Evolutionary conservation across 2,329 filamentous ascomycete species (phyloP).

Genomic region (Penicillium decumbens): DNA sequence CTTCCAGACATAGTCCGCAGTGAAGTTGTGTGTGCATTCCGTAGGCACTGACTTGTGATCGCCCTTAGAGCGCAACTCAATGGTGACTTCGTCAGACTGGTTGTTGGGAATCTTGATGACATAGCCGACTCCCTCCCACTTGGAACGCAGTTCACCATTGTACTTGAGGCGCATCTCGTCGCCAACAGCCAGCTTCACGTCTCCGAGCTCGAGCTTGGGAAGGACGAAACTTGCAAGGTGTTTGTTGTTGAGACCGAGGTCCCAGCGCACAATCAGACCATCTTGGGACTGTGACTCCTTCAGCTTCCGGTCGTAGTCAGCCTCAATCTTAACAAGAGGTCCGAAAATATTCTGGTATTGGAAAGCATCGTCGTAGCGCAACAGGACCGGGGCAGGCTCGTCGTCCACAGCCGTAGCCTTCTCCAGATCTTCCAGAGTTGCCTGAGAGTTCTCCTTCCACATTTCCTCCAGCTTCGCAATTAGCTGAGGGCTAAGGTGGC

Average conservation of each 20-base stretch:
- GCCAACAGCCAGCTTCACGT: constrained; percentile 95
- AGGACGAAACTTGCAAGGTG: constrained; percentile 92
- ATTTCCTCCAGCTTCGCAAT: constrained; percentile 96
- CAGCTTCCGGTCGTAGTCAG: constrained; percentile 96
- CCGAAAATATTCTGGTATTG: constrained; percentile 99
- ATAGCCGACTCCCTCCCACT: constrained; percentile 97
- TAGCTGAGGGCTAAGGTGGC: constrained; percentile 87
- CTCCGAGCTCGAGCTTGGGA: constrained; percentile 93
- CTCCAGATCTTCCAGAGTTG: constrained; percentile 85
- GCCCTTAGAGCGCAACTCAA: constrained; percentile 88
- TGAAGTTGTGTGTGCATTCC: constrained; percentile 96
- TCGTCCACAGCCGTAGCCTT: constrained; percentile 90
- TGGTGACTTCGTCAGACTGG: constrained; percentile 93
- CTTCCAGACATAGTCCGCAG: constrained; percentile 98
- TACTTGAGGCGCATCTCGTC: constrained; percentile 98
- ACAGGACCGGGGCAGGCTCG: constrained; percentile 83
- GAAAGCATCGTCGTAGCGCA: constrained; percentile 94
- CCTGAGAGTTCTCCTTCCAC: constrained; percentile 92
- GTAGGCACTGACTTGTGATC: constrained; percentile 95
- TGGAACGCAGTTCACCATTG: constrained; percentile 82
- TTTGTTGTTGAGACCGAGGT: constrained; percentile 94
- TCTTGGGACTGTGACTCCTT: constrained; percentile 98
- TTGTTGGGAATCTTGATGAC: constrained; percentile 99
- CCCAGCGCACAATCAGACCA: constrained; percentile 89
- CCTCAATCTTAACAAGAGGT: constrained; percentile 96